Evolutionary conservation across 768 basidiomycete species (phyloP), one percentile per base, ranked within the genome.

Genomic region (Solioccasus polychromus): DNA sequence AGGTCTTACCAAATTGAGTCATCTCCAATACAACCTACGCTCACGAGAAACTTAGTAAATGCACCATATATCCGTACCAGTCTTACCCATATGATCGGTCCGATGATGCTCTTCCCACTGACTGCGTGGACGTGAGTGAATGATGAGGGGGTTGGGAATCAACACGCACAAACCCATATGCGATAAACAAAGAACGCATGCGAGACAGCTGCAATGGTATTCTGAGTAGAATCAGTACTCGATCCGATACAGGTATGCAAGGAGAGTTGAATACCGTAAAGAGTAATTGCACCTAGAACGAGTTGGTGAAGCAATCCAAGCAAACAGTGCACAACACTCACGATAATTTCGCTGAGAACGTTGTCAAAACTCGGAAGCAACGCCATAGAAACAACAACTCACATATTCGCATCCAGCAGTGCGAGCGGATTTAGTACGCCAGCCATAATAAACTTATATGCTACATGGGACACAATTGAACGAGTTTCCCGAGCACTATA

Each of bases 11-110:
- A 3, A 56, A 32, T 20, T 56, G 53, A 14, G 20, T 39, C 2
- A 36, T 5, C 5, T 42, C 45, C 22, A 43, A n/a, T 2, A 45
- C 34, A 24, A 35, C 20, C 54, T 55, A 35, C 10, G 10, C 1
- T 39, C 17, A 19, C 18, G 7, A 8, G 3, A 28, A 2, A 32
- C 8, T 11, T 15, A 17, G 7, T 14, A n/a, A 26, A 24, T 0
- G 2, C 4, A 25, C 14, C 10, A 11, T 8, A 9, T 14, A 6
- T 2, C 3, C 19, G 32, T 15, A 32, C 19, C 34, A 3, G 11
- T 10, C 54, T 8, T 42, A 58, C 55, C 47, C 45, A 57, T 35
- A 55, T 22, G 23, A 42, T 2, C 8, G 20, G 22, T 31, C 1
- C 46, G 6, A 22, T 7, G 23, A 42, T 23, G n/a, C 29, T 46